Evolutionary conservation across 192 early-diverging fungal species (phyloP), one percentile per base, ranked within the genome.

Genomic region (Piromyces finnis): DNA sequence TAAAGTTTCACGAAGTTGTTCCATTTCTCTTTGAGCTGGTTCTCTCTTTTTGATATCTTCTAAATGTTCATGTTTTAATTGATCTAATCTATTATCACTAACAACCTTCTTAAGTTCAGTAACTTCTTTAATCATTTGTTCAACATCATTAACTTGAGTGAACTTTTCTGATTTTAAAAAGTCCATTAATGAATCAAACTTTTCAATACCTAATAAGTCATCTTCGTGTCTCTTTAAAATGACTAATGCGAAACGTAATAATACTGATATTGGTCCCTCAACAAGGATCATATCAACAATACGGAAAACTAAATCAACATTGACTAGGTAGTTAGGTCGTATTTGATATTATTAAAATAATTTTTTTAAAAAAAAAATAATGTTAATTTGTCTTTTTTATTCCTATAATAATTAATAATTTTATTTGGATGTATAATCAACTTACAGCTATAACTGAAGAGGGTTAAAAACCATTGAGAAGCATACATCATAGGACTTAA

Each of bases 391-490:
- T n/a, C n/a, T n/a, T n/a, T n/a, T n/a, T n/a, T n/a, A n/a, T n/a
- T n/a, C n/a, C n/a, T n/a, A n/a, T n/a, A n/a, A n/a, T n/a, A n/a
- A n/a, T n/a, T n/a, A n/a, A n/a, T n/a, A n/a, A n/a, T n/a, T n/a
- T n/a, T n/a, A n/a, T n/a, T n/a, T n/a, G n/a, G n/a, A n/a, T n/a
- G n/a, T n/a, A n/a, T n/a, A n/a, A n/a, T n/a, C n/a, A n/a, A 39
- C 37, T 39, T 39, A 39, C 37, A 39, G 15, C 37, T 39, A 39
- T 39, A 39, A 39, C 37, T 97, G 81, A 94, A 98, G 11, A 94
- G 83, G 0, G 97, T 97, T 85, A 98, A 85, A 80, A 97, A 97
- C 97, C 97, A 98, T 35, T 94, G 92, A 7, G 97, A 92, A 29
- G 94, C 92, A 77, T 95, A 98, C 93, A 94, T 96, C 37, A 97